These are phyloP conservation scores for Plectosphaerella sp. DNA, from an alignment of 2,329 filamentous ascomycete species.

Conservation along the genomic window DNA sequence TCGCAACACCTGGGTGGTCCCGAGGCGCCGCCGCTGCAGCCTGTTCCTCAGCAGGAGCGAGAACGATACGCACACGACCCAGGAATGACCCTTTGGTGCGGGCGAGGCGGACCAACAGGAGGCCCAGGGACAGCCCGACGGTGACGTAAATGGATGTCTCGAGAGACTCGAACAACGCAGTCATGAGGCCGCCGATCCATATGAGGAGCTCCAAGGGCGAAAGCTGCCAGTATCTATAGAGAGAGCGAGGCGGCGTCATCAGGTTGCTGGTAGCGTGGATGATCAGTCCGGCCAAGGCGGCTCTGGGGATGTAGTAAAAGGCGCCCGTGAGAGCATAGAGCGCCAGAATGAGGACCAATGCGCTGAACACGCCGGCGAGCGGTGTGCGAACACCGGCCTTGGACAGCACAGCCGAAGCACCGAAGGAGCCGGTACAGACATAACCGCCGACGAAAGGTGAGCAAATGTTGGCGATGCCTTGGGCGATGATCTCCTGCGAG, in stretches of 20 bases:
- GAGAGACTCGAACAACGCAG: constrained; percentile 43
- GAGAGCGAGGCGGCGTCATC: constrained; percentile 65
- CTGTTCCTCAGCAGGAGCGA: background rate
- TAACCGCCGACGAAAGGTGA: constrained; percentile 66
- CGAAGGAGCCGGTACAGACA: constrained; percentile 41
- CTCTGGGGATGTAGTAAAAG: constrained; percentile 76
- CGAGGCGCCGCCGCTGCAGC: too few species aligned
- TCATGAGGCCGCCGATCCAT: constrained; percentile 67
- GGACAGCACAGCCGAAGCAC: constrained; percentile 75
- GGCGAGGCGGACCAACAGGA: constrained; percentile 40
- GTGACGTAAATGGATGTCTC: constrained; percentile 47
- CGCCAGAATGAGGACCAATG: constrained; percentile 68
- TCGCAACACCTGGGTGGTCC: background rate
- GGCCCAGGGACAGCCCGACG: constrained; percentile 32
- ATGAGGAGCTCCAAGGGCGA: constrained; percentile 70
- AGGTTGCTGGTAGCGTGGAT: constrained; percentile 79
- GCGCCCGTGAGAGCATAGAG: constrained; percentile 73
- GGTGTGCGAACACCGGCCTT: constrained; percentile 80
- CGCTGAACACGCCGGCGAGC: constrained; percentile 73
- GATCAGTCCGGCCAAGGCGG: constrained; percentile 71
- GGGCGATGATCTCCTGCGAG: constrained; percentile 74
- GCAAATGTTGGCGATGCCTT: constrained; percentile 70
- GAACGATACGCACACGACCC: constrained; percentile 24
- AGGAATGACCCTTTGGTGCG: constrained; percentile 41
- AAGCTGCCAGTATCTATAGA: constrained; percentile 74